These are phyloP conservation scores for Prunus mongolica DNA, from an alignment of 306 rosid genomes.

Conservation along the genomic window DNA sequence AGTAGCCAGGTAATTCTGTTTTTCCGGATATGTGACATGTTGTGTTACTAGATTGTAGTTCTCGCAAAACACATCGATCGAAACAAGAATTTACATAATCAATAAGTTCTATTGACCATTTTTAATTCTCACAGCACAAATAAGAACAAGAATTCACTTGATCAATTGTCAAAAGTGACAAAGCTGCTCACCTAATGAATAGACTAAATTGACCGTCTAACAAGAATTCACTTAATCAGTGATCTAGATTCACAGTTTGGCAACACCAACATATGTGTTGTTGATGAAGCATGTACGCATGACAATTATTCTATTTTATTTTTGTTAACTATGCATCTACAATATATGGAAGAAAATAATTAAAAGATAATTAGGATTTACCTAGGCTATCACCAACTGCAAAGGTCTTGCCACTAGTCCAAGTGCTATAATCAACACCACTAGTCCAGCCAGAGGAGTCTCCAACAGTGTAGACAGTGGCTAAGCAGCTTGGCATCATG, in stretches of 20 bases:
- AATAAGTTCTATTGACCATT: neutral
- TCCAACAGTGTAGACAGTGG: slow-evolving; percentile 69
- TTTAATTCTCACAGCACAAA: neutral
- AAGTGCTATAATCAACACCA: slow-evolving; percentile 63
- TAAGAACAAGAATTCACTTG: neutral
- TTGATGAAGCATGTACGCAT: neutral
- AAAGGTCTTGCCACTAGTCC: slow-evolving; percentile 68
- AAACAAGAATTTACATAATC: no score
- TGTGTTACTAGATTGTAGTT: neutral
- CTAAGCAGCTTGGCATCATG: slow-evolving; percentile 34
- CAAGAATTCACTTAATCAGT: neutral
- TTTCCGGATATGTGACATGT: neutral
- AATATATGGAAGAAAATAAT: neutral
- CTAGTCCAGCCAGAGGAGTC: slow-evolving; percentile 69
- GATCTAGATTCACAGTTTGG: neutral
- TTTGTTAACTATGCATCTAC: no score
- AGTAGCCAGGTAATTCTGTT: no score
- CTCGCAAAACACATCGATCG: neutral
- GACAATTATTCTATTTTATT: neutral
- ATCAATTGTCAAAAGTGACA: neutral
- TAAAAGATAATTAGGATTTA: slow-evolving; percentile 12
- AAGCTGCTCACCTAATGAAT: no score
- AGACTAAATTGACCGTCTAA: neutral
- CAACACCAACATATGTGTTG: neutral
- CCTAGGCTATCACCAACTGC: slow-evolving; percentile 71